Evolutionary conservation across 805 yeast species (phyloP).

Genomic region (Cyberlindnera mississippiensis): DNA sequence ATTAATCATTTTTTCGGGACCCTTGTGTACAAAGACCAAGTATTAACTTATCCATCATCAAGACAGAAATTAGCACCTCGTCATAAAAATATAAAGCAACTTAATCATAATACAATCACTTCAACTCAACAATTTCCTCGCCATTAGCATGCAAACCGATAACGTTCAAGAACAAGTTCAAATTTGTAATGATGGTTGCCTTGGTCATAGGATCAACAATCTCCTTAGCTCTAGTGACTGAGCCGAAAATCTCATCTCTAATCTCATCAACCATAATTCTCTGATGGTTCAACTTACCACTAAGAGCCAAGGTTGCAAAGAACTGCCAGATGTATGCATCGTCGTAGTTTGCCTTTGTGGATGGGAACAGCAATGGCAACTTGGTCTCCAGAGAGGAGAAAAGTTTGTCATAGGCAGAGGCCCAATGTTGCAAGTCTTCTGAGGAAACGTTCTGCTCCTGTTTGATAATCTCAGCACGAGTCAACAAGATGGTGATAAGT

Average conservation of each 20-base stretch:
- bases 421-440: conserved; percentile 55
- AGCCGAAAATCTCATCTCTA: conserved; percentile 87
- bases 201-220: conserved; percentile 35
- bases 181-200: conserved; percentile 65
- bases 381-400: conserved; percentile 78
- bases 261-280: conserved; percentile 91
- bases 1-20: too few species aligned
- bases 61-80: too few species aligned
- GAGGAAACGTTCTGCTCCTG: conserved; percentile 63
- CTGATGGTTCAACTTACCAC: conserved; percentile 88
- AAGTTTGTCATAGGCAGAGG: conserved; percentile 72
- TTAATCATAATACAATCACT: conserved; percentile 23
- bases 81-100: too few species aligned
- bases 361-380: conserved; percentile 78
- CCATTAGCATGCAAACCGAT: conserved; percentile 95
- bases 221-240: conserved; percentile 70
- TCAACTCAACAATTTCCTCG: conserved; percentile 78
- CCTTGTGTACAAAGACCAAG: too few species aligned
- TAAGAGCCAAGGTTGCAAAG: conserved; percentile 86
- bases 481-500: conserved; percentile 80
- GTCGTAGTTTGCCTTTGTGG: conserved; percentile 37
- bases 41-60: too few species aligned
- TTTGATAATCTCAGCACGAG: conserved; percentile 86
- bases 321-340: conserved; percentile 86
- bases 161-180: conserved; percentile 89